A percentile compares a stretch with the other conserved stretches of the same genome.
These are phyloP conservation scores for Suillus brevipes DNA, from an alignment of 768 basidiomycete species.

Conservation along the genomic window DNA sequence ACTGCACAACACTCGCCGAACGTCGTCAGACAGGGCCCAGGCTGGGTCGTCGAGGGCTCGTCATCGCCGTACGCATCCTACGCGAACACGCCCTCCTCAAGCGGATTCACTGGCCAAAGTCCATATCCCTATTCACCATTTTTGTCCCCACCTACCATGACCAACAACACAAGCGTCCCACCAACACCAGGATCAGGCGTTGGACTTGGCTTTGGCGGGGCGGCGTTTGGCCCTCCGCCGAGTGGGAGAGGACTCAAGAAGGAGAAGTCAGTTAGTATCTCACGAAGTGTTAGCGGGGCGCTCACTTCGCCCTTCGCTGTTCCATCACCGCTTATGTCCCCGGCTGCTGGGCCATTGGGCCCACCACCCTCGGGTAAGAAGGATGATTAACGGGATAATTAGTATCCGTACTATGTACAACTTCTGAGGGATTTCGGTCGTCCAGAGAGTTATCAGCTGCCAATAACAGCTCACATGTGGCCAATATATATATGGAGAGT, in stretches of 20 bases:
- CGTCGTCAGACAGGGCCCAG: conserved; percentile 56
- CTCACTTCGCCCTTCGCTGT: conserved; percentile 16
- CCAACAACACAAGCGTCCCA: conserved; percentile 32
- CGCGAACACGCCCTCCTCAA: conserved; percentile 35
- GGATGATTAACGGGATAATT: conserved; percentile 26
- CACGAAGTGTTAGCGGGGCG: conserved; percentile 19
- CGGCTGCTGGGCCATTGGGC: conserved; percentile 19
- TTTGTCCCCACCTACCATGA: conserved; percentile 31
- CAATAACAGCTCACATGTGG: not conserved
- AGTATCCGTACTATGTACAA: not conserved
- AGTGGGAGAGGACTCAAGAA: conserved; percentile 14
- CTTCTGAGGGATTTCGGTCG: not conserved
- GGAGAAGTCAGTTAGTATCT: conserved; percentile 8
- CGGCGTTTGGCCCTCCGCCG: conserved; percentile 23
- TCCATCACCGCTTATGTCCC: conserved; percentile 27
- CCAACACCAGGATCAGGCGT: conserved; percentile 24
- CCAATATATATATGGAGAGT: not conserved
- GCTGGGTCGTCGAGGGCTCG: conserved; percentile 59
- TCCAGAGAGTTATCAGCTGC: not conserved
- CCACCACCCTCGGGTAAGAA: conserved; percentile 24
- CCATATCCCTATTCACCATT: conserved; percentile 35
- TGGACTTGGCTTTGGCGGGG: conserved; percentile 25
- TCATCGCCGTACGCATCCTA: conserved; percentile 38
- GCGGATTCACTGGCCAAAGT: conserved; percentile 27
- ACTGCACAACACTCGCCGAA: conserved; percentile 29